Conservation (phyloP, 2,329 filamentous ascomycete genomes). For the Pezicula rhizophila region DNA sequence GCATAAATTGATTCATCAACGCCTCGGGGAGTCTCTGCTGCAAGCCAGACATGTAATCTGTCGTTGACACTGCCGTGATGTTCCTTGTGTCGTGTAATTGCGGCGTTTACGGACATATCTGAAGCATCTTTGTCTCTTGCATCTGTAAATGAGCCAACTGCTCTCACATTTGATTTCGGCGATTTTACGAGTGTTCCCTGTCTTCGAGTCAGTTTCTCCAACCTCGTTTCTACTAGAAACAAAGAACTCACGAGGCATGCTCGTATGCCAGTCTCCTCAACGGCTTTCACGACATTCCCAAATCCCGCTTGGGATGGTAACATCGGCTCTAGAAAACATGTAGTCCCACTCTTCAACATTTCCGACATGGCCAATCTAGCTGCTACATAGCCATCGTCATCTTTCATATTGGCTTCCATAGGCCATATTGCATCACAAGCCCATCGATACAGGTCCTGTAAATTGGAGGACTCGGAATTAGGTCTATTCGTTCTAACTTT, state of each 20-base stretch:
- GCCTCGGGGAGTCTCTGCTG: neutral
- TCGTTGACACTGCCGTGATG: neutral
- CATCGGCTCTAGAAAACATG: neutral
- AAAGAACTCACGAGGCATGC: neutral
- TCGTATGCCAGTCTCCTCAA: neutral
- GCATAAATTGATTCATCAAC: neutral
- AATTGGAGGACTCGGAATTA: too few species aligned
- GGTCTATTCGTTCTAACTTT: too few species aligned
- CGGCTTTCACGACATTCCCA: neutral
- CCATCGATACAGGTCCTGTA: neutral
- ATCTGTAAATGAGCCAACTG: neutral
- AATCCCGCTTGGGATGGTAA: neutral
- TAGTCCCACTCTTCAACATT: neutral
- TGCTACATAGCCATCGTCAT: neutral
- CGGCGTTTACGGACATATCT: neutral
- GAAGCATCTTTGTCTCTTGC: neutral
- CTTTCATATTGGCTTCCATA: neutral
- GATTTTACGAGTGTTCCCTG: neutral
- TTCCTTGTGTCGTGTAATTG: neutral
- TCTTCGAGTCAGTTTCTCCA: neutral
- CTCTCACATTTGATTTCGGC: neutral
- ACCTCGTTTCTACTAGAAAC: too few species aligned
- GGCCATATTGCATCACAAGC: neutral
- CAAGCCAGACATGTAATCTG: neutral
- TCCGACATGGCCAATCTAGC: neutral